Evolutionary conservation across 1,139 yeast species (phyloP).

Genomic region (Spathaspora jeffriesii): DNA sequence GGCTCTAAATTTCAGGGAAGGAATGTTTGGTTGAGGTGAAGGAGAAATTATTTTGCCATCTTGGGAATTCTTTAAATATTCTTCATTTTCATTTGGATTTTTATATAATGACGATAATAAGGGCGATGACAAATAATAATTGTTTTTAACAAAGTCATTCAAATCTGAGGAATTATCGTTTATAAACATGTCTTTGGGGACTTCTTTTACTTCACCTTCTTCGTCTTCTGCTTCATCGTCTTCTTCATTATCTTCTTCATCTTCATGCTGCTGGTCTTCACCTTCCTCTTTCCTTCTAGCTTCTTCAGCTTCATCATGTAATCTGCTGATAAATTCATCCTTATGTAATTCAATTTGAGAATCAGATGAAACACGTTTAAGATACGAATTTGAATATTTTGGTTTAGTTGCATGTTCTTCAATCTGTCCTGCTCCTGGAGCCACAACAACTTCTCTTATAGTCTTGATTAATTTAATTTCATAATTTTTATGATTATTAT

Average conservation of each 20-base stretch:
- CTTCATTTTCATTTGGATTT: constrained; percentile 7
- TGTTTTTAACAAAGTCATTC: constrained; percentile 34
- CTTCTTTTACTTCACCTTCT: constrained; percentile 2
- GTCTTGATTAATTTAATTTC: constrained; percentile 44
- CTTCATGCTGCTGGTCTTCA: too few relatives aligned
- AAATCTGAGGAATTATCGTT: constrained; percentile 8
- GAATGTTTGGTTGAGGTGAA: constrained; percentile 5
- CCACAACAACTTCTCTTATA: background rate
- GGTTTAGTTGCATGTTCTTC: constrained; percentile 29
- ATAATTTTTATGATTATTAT: constrained; percentile 62
- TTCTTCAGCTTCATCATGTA: background rate
- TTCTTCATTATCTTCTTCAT: background rate
- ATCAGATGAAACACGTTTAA: constrained; percentile 38
- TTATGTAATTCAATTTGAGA: constrained; percentile 20
- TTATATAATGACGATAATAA: constrained; percentile 26
- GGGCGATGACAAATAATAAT: constrained; percentile 42
- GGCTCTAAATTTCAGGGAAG: constrained; percentile 9
- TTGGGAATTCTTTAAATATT: constrained; percentile 8
- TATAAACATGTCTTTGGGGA: constrained; percentile 1
- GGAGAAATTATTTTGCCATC: constrained; percentile 7
- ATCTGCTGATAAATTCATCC: constrained; percentile 5
- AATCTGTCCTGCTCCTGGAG: constrained; percentile 11
- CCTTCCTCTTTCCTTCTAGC: background rate
- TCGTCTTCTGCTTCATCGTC: constrained; percentile 1
- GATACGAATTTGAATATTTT: constrained; percentile 39